Evolutionary conservation across 2,329 filamentous ascomycete species (phyloP).

Genomic region (Hysterium pulicare): DNA sequence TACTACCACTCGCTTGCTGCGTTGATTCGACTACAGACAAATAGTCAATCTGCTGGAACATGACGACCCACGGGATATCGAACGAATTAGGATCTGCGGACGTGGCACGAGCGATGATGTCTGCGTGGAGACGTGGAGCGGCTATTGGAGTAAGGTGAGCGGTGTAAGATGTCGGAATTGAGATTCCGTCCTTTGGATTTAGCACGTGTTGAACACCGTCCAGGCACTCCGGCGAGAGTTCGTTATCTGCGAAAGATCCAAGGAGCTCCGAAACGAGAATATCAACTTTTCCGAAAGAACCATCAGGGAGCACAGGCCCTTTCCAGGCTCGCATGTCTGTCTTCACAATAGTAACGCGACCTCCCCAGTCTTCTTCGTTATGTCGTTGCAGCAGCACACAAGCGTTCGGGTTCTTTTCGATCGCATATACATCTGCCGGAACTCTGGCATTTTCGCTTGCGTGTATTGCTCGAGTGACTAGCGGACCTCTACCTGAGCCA

Average conservation of each 20-base stretch:
- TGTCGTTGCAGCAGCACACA: slow-evolving; percentile 88
- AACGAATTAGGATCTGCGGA: slow-evolving; percentile 67
- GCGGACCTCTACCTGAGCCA: slow-evolving; percentile 85
- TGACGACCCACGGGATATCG: slow-evolving; percentile 91
- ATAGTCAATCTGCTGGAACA: slow-evolving; percentile 85
- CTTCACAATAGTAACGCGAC: slow-evolving; percentile 81
- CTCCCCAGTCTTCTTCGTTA: slow-evolving; percentile 75
- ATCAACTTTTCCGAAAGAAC: slow-evolving; percentile 68
- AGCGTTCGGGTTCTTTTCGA: slow-evolving; percentile 98
- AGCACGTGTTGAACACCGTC: slow-evolving; percentile 93
- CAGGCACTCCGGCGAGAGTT: slow-evolving; percentile 92
- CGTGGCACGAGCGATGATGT: slow-evolving; percentile 63
- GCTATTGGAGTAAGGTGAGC: slow-evolving; percentile 91
- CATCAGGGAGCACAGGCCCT: slow-evolving; percentile 62
- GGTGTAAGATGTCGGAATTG: slow-evolving; percentile 89
- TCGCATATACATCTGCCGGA: slow-evolving; percentile 79
- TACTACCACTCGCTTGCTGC: slow-evolving; percentile 45
- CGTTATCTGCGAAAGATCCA: slow-evolving; percentile 94
- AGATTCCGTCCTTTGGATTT: slow-evolving; percentile 77
- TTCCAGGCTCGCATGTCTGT: slow-evolving; percentile 98
- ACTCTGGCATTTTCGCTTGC: slow-evolving; percentile 76
- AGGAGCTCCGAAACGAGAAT: slow-evolving; percentile 92
- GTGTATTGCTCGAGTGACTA: slow-evolving; percentile 81
- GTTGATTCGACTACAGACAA: slow-evolving; percentile 56
- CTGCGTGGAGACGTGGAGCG: slow-evolving; percentile 78